Evolutionary conservation across 495 filamentous ascomycete genomes (phyloP).

Genomic region (Podospora sp.): DNA sequence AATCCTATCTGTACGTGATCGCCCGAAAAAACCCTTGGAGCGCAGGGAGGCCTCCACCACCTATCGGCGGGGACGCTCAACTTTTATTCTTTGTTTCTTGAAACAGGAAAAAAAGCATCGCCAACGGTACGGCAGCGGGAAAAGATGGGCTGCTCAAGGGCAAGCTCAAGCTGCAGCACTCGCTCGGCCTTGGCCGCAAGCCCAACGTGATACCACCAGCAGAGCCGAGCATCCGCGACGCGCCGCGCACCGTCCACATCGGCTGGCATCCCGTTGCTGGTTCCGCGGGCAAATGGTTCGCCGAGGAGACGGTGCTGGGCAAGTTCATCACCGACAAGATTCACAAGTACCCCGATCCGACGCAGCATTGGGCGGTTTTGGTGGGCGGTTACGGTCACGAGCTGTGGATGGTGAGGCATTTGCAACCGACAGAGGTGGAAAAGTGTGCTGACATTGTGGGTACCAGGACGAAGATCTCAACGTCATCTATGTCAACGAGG

Average conservation of each 20-base stretch:
- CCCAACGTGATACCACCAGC: conserved; percentile 45
- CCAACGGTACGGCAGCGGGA: conserved; percentile 9
- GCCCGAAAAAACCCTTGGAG: not conserved
- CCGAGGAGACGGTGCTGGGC: conserved; percentile 47
- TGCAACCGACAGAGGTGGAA: no score
- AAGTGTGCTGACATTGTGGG: not conserved
- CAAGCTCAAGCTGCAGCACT: conserved; percentile 40
- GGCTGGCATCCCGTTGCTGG: conserved; percentile 54
- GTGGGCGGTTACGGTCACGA: conserved; percentile 51
- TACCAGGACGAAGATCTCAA: conserved; percentile 47
- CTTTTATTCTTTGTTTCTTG: not conserved
- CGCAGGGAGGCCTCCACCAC: not conserved
- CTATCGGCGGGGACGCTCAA: not conserved
- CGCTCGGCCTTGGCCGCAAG: conserved; percentile 46
- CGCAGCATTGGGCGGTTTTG: conserved; percentile 54
- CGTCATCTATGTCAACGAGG: conserved; percentile 50
- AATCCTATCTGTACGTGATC: conserved; percentile 8
- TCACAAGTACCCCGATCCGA: conserved; percentile 49
- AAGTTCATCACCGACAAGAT: conserved; percentile 46
- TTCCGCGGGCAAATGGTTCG: conserved; percentile 45
- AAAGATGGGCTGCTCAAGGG: conserved; percentile 42
- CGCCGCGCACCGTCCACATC: conserved; percentile 41
- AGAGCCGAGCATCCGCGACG: conserved; percentile 32
- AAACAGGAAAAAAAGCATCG: conserved; percentile 8
- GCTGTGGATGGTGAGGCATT: conserved; percentile 41